Evolutionary conservation across 1,284 basidiomycete genomes (phyloP), one percentile per base, ranked within the genome.

Genomic region (Apiotrichum laibachii): DNA sequence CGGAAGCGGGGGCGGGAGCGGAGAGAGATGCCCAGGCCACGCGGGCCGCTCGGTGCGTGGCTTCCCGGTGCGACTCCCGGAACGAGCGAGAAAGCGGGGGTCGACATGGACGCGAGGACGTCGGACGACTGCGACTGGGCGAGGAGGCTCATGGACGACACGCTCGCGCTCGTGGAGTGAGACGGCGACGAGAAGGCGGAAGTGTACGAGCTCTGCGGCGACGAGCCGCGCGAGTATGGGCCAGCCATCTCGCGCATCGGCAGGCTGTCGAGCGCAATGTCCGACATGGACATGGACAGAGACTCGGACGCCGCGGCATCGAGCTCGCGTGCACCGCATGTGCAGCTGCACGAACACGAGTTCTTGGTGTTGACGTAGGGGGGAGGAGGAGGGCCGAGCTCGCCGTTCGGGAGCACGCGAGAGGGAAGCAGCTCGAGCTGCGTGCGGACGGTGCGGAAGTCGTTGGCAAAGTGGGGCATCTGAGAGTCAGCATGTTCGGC

Each of bases 391-490:
- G 54, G 50, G 1, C 49, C 50, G 2, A 53, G 50, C 19, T 35
- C 22, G 39, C 50, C 50, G 39, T 42, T 33, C 39, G 46, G 55
- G 19, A 58, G 47, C n/a, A 51, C 48, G 22, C 56, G 46, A n/a
- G 58, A 60, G 13, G 54, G 50, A 5, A 50, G 19, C 6, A 65
- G 63, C 15, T 54, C 57, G 37, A 48, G 52, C 45, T 54, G 45
- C 18, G n/a, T 9, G 21, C 63, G 55, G 13, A 65, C 50, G 19
- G 53, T 39, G 52, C 50, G 56, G 35, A 65, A 65, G 42, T 62
- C 53, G 60, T 46, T 50, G 13, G 52, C 56, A 33, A 61, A 61
- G 50, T 61, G 60, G 22, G 60, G 60, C 49, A 61, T 54, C 56
- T 62, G 46, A 31, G 26, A 31, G 26, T 31, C 26, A 31, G 26